These are phyloP conservation scores for Daldinia decipiens DNA, from an alignment of 495 filamentous ascomycete species.

Conservation along the genomic window DNA sequence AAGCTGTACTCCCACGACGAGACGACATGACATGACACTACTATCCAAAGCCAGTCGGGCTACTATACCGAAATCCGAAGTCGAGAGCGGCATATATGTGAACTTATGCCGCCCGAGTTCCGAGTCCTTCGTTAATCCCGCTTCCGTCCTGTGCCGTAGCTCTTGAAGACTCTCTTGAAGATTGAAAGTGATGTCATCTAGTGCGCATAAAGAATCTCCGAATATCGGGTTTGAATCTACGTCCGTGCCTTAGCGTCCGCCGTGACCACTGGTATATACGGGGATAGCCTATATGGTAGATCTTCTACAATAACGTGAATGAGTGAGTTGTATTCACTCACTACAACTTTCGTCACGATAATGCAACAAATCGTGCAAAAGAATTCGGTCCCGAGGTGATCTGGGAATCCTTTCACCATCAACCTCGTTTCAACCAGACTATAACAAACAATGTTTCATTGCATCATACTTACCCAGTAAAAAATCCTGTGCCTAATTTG, in stretches of 20 bases:
- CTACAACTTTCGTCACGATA: neutral
- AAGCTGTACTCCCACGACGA: slow-evolving; percentile 4
- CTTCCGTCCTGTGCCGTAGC: slow-evolving; percentile 11
- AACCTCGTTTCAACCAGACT: neutral
- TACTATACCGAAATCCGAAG: slow-evolving; percentile 23
- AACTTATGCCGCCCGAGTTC: neutral
- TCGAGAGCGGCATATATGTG: neutral
- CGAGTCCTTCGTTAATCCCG: slow-evolving; percentile 1
- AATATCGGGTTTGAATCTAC: neutral
- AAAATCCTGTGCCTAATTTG: neutral
- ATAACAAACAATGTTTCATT: neutral
- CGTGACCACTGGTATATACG: neutral
- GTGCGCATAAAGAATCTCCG: slow-evolving; percentile 21
- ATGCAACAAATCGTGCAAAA: neutral
- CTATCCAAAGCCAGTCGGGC: neutral
- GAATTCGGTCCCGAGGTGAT: neutral
- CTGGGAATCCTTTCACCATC: neutral
- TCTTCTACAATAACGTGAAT: neutral
- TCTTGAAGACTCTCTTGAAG: slow-evolving; percentile 7
- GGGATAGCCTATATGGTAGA: neutral
- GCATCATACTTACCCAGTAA: neutral
- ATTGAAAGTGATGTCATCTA: slow-evolving; percentile 18
- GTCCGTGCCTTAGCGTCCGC: neutral
- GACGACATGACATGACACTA: neutral
- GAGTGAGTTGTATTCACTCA: neutral